Base-by-base conservation (phyloP, 2,329 filamentous ascomycete species). In the Aspergillus ibericus region DNA sequence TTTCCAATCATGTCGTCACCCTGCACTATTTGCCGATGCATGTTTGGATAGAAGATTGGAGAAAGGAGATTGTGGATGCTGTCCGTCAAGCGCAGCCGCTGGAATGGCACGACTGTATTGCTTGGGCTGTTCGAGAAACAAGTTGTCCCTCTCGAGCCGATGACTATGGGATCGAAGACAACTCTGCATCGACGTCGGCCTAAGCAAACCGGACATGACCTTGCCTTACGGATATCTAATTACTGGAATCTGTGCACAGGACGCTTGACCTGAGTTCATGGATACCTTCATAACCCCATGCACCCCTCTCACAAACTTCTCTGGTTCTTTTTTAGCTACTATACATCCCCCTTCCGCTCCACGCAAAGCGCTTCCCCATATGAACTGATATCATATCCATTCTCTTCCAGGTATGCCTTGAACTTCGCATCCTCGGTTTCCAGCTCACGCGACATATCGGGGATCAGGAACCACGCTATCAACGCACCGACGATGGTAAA, bases 401-500 rank as follows among this genome's bases (percentile, higher is more conserved):
- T 68, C 15, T 76, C 77, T 10, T 69, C 68, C 27, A 82, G 67
- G 60, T 80, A 82, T 5, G 62, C 68, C 63, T 77, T 80, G 72
- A 78, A 82, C 2, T 67, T 70, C 5, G 70, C 71, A 65, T 82
- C 79, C 44, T 81, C 78, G 20, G 75, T 75, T 49, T 80, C 78
- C 22, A 82, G 68, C 36, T 75, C 72, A 1, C 71, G 69, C 25
- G 72, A 72, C 34, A 76, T 75, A 54, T 82, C 76, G 0, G 80
- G 80, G 34, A 83, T 79, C 5, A 83, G 65, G 34, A 79, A 77
- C 66, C 77, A 78, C 1, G 77, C 71, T 32, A 81, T 70, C 2
- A 81, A 38, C 0, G 75, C 78, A 6, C 82, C 82, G 1, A 80
- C 64, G 0, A 80, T 70, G 0, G 80, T 78, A 66, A 84, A 83